Conservation (phyloP, 345 rosid species). For the Eucalyptus viminalis region DNA sequence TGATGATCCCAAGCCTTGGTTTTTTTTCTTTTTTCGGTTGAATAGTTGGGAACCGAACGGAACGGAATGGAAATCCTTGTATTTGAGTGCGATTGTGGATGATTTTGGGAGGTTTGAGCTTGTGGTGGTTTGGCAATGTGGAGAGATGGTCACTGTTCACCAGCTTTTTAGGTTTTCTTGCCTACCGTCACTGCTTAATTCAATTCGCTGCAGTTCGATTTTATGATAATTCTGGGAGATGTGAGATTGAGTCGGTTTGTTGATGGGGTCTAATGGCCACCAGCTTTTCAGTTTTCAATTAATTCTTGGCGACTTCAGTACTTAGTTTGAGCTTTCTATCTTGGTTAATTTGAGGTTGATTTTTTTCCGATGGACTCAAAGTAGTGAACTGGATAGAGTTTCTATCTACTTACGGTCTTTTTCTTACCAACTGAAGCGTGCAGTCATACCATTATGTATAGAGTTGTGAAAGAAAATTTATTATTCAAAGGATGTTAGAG, state of each 20-base stretch:
- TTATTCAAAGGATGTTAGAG: too few relatives aligned
- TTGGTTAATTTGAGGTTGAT: background rate
- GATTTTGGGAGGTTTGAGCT: background rate
- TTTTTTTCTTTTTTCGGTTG: rapidly evolving
- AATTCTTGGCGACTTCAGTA: background rate
- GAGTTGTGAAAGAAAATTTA: too few relatives aligned
- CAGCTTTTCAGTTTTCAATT: background rate
- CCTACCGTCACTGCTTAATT: rapidly evolving
- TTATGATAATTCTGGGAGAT: background rate
- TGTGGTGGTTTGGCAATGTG: background rate
- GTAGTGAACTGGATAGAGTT: background rate
- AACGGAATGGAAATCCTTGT: background rate
- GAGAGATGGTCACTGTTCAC: background rate
- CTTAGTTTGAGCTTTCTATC: background rate
- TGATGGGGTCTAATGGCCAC: background rate
- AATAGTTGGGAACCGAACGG: too few relatives aligned
- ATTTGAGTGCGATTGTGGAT: background rate
- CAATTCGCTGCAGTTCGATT: background rate
- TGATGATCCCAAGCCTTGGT: background rate
- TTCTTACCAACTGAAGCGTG: background rate
- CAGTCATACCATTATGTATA: too few relatives aligned
- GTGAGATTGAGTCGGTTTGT: background rate
- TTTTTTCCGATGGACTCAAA: background rate
- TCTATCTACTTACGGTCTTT: background rate
- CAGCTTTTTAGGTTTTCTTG: background rate